phyloP scores from a whole-genome alignment of 176 grass and related monocot species.

The Triticum dicoccoides region DNA sequence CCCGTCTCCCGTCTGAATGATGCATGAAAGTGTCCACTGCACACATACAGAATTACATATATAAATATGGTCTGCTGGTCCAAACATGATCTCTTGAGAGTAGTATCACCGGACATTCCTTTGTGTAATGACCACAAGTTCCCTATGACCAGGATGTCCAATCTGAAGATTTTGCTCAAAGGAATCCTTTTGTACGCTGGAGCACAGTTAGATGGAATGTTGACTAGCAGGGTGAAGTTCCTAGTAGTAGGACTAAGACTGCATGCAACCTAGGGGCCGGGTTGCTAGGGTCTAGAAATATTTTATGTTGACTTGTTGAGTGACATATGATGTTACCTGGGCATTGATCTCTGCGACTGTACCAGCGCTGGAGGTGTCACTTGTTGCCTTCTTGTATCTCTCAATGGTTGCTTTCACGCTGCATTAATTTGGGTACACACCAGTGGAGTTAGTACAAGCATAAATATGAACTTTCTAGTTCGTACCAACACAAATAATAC shows the following conservation, averaged over 20 bases:
- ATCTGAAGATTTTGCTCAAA: constrained; percentile 26
- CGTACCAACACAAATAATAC: background rate
- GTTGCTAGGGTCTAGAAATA: constrained; percentile 20
- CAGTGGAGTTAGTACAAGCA: background rate
- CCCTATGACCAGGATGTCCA: constrained; percentile 14
- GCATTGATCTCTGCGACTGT: constrained; percentile 64
- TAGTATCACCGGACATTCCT: constrained; percentile 1
- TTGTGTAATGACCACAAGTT: constrained; percentile 2
- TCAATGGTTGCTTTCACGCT: constrained; percentile 88
- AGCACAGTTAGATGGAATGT: constrained; percentile 28
- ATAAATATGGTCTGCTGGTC: background rate
- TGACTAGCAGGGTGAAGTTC: background rate
- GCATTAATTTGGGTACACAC: constrained; percentile 18
- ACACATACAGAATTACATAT: background rate
- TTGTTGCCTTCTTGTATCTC: constrained; percentile 85
- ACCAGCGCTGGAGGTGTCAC: constrained; percentile 59
- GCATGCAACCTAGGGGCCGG: background rate
- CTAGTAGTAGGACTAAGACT: background rate
- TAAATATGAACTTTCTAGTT: background rate
- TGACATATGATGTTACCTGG: constrained; percentile 65
- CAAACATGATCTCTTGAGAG: background rate
- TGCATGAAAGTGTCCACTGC: background rate
- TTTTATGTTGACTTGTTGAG: constrained; percentile 18
- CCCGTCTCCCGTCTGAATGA: background rate
- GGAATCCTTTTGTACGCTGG: background rate